A percentile compares a stretch with the other conserved stretches of the same genome.
Evolutionary conservation across 805 yeast genomes (phyloP).

Genomic region (Torulaspora franciscae): DNA sequence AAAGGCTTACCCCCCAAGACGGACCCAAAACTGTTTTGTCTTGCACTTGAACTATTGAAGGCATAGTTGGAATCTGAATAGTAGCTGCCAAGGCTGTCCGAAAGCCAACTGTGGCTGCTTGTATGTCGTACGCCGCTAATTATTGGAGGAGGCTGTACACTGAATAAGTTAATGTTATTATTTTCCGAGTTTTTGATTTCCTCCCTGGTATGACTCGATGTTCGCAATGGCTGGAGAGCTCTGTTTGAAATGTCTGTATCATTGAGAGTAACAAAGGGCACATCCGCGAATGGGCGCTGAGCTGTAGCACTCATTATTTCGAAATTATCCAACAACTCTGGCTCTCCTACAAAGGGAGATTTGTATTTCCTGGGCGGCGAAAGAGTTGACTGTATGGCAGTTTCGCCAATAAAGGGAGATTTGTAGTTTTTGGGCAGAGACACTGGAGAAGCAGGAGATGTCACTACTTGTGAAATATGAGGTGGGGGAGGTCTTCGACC

Average conservation of each 20-base stretch:
- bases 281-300: conserved; percentile 4
- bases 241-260: conserved; percentile 8
- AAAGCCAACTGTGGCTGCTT: conserved; percentile 25
- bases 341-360: conserved; percentile 22
- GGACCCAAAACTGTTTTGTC: conserved; percentile 34
- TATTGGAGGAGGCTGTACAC: conserved; percentile 22
- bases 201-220: background rate
- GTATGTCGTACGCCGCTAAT: conserved; percentile 18
- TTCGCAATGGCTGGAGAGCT: conserved; percentile 17
- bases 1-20: conserved; percentile 33
- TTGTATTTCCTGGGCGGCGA: conserved; percentile 6
- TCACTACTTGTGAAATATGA: conserved; percentile 5
- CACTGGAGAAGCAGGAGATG: conserved; percentile 9
- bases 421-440: conserved; percentile 7
- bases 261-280: conserved; percentile 10
- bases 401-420: conserved; percentile 21
- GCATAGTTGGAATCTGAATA: conserved; percentile 35
- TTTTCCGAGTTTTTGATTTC: background rate
- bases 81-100: conserved; percentile 32
- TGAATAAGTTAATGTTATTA: conserved; percentile 11
- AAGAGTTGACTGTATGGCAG: conserved; percentile 3
- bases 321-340: background rate
- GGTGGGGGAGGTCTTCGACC: conserved; percentile 30
- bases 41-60: conserved; percentile 30
- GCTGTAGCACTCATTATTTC: background rate